Percentiles rank a stretch among this genome's conserved stretches.
These are phyloP conservation scores for Gnaphalium uliginosum DNA, from an alignment of 129 eudicot species.

Conservation along the genomic window DNA sequence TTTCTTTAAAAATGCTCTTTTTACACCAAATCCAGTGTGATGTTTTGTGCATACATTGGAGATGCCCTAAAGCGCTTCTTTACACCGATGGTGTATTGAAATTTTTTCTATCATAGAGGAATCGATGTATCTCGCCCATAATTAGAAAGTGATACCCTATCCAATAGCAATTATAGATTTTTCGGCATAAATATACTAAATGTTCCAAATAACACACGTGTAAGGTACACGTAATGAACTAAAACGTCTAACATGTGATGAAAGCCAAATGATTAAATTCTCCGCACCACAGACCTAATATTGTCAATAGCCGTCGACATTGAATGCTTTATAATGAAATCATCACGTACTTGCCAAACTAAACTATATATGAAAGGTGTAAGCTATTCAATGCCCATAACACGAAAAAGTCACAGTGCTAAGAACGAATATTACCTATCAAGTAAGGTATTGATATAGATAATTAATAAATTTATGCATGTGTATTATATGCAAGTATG, in stretches of 20 bases:
- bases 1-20: too few species aligned
- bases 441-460: conserved; percentile 6
- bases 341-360: conserved; percentile 1
- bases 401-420: neutral
- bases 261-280: conserved; percentile 10
- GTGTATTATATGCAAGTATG: neutral
- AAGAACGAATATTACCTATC: neutral
- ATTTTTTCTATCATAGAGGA: neutral
- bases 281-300: neutral
- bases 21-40: too few species aligned
- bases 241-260: neutral
- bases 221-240: neutral
- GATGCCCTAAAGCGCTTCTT: neutral
- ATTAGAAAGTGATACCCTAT: neutral
- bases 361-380: conserved; percentile 1
- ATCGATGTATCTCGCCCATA: too few species aligned
- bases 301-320: conserved; percentile 6
- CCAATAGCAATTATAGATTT: neutral
- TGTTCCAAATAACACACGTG: neutral
- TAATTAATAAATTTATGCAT: neutral
- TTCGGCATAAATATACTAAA: neutral
- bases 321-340: conserved; percentile 20
- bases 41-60: too few species aligned
- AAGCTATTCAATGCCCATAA: neutral
- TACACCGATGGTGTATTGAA: neutral